phyloP scores from a whole-genome alignment of 345 rosid species.

The Lepidium didymum region DNA sequence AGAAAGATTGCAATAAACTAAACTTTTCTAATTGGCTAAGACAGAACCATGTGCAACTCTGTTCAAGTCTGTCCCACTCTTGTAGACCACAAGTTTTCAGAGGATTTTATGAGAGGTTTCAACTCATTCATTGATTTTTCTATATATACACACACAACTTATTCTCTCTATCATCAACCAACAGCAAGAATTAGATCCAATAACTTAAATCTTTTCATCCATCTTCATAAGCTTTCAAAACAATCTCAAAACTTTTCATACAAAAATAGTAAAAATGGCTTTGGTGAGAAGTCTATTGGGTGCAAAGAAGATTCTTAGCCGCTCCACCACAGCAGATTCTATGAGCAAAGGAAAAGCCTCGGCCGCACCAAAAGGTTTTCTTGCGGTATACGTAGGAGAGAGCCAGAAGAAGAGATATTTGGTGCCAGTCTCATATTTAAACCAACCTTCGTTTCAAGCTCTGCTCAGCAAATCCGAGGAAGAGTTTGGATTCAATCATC shows the following conservation, averaged over 20 bases:
- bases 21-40: too few species aligned
- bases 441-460: too few species aligned
- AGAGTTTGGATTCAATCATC: too few species aligned
- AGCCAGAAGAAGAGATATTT: too few species aligned
- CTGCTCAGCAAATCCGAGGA: too few species aligned
- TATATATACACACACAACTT: slow-evolving; percentile 1
- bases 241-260: neutral
- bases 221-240: slow-evolving; percentile 6
- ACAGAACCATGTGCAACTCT: neutral
- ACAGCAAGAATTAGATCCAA: neutral
- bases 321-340: too few species aligned
- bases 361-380: too few species aligned
- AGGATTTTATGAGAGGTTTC: neutral
- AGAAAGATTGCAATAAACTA: neutral
- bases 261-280: neutral
- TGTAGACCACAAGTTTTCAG: slow-evolving; percentile 2
- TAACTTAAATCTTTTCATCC: neutral
- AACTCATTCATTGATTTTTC: neutral
- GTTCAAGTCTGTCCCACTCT: neutral
- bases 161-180: slow-evolving; percentile 12
- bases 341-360: too few species aligned
- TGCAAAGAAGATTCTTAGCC: too few species aligned
- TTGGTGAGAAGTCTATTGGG: neutral
- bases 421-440: too few species aligned
- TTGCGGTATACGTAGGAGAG: too few species aligned